Conservation (phyloP, 2,329 filamentous ascomycete species). For the Pseudogymnoascus sp. region DNA sequence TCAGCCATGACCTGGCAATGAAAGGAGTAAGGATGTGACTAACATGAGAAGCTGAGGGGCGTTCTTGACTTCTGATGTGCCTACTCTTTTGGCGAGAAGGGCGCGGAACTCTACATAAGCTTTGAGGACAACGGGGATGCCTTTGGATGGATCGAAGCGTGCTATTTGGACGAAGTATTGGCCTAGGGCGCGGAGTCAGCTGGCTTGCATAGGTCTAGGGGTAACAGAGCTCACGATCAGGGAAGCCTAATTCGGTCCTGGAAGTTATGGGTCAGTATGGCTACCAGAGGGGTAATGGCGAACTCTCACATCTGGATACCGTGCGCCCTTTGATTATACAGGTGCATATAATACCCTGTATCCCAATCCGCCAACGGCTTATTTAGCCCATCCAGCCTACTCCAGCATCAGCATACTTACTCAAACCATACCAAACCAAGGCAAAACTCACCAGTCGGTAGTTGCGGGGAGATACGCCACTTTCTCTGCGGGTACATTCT, state of each 20-base stretch:
- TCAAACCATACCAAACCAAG: not conserved
- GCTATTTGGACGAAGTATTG: constrained; percentile 75
- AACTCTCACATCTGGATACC: constrained; percentile 46
- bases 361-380: constrained; percentile 66
- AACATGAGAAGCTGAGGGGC: constrained; percentile 64
- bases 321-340: constrained; percentile 59
- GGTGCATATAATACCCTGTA: constrained; percentile 61
- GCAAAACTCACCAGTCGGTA: constrained; percentile 59
- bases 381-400: constrained; percentile 68
- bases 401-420: constrained; percentile 17
- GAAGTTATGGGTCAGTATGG: not conserved
- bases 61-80: constrained; percentile 33
- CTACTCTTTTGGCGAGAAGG: constrained; percentile 43
- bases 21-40: constrained; percentile 18
- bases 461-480: constrained; percentile 72
- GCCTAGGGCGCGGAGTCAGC: constrained; percentile 30
- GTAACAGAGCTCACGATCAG: constrained; percentile 34
- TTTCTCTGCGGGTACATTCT: constrained; percentile 54
- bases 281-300: constrained; percentile 18
- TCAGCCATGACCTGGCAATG: not conserved
- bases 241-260: constrained; percentile 47
- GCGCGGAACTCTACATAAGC: constrained; percentile 66
- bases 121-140: constrained; percentile 68
- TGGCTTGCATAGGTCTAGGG: not conserved
- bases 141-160: constrained; percentile 77